Evolutionary conservation across 371 early-diverging fungal genomes (phyloP), one percentile per base, ranked within the genome.

Genomic region (Mortierella sp.): DNA sequence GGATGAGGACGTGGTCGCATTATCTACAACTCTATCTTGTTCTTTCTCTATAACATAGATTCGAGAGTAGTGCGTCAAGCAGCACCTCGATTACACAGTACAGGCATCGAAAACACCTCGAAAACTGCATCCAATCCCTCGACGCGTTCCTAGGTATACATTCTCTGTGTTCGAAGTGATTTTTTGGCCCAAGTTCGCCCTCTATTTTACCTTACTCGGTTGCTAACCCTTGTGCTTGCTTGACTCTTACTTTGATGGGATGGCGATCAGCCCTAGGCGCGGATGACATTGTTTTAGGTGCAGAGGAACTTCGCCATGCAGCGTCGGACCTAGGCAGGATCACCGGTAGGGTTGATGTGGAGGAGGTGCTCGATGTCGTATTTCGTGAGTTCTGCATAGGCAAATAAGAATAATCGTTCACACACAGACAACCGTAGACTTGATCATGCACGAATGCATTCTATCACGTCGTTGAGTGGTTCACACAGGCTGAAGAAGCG

Each of bases 301-400:
- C 96, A 24, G 96, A 96, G 83, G 96, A 95, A 82, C 88, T 96
- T 76, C 91, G 96, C 13, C 88, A 89, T 40, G 96, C 95, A 10
- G 93, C 93, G 5, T 88, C 92, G 48, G 91, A 93, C 1, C 71
- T 96, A 13, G 95, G 96, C 9, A 89, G 92, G 76, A 95, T 96
- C 77, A 96, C 96, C 4, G 96, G 96, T 21, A 86, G 90, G 13
- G 91, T 94, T 6, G 94, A 94, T 82, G 93, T 94, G 14, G 96
- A 96, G 76, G 92, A 95, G 75, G 91, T 96, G 6, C 87, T 96
- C 34, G 96, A 95, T 86, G 92, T 91, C 14, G 80, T 96, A 28
- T 96, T 96, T 87, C 89, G 93, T 40, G 92, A 94, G 69, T 96
- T 96, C 77, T 96, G 96, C 81, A 96, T 96, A 70, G 97, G 96